Evolutionary conservation across 1,284 basidiomycete genomes (phyloP).

Genomic region (Sanghuangporus baumii): DNA sequence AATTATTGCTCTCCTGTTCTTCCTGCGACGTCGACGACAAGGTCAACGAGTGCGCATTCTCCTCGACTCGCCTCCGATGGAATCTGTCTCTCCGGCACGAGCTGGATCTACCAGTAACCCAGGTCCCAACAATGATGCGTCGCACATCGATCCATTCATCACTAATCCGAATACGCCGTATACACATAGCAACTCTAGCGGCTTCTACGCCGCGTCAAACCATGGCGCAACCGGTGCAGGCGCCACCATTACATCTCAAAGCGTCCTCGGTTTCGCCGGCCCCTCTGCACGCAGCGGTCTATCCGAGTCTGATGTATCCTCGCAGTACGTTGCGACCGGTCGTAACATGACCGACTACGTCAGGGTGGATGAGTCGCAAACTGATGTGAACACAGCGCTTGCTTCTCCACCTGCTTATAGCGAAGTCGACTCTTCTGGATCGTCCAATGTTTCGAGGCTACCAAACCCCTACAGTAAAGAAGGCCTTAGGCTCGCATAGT

Average conservation of each 20-base stretch:
- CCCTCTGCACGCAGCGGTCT: background rate
- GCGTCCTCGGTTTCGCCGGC: background rate
- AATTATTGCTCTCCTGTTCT: background rate
- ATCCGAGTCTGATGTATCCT: background rate
- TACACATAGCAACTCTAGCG: background rate
- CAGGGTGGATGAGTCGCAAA: background rate
- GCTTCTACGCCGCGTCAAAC: background rate
- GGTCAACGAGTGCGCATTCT: background rate
- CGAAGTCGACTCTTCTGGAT: background rate
- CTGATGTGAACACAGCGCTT: background rate
- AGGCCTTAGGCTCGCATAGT: background rate
- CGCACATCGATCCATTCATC: background rate
- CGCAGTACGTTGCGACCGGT: background rate
- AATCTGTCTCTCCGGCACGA: background rate
- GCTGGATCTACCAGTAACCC: background rate
- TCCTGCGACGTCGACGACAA: conserved; percentile 1
- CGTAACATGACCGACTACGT: background rate
- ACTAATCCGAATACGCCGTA: background rate
- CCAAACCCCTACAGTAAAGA: background rate
- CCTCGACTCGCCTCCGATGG: background rate
- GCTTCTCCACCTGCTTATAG: conserved; percentile 3
- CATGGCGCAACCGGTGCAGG: too few relatives aligned
- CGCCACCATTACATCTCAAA: too few relatives aligned
- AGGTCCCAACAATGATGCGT: background rate
- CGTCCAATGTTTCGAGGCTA: background rate